Evolutionary conservation across 228 moss, liverwort and hornwort species (phyloP).

Genomic region (Sphagnum fallax): DNA sequence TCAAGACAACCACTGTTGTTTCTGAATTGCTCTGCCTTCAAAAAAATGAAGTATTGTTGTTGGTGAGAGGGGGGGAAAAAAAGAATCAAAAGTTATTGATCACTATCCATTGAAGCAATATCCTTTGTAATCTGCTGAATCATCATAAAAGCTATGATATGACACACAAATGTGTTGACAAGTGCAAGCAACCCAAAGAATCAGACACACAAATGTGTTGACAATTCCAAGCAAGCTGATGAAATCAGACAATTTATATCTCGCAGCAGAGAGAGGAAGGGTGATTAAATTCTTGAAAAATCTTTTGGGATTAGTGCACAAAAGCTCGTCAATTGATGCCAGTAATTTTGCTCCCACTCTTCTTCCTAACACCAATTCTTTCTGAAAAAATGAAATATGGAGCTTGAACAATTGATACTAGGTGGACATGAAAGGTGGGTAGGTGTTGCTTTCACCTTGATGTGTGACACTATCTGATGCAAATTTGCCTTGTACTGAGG

Average conservation of each 20-base stretch:
- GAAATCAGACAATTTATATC: too few species aligned
- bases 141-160: not conserved
- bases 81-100: not conserved
- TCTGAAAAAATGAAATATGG: not conserved
- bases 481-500: not conserved
- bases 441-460: not conserved
- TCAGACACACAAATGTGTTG: not conserved
- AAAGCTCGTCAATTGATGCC: too few species aligned
- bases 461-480: not conserved
- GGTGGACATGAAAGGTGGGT: not conserved
- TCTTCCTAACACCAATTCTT: not conserved
- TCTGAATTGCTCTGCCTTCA: not conserved
- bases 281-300: too few species aligned
- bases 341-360: too few species aligned
- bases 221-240: not conserved
- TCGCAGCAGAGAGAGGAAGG: too few species aligned
- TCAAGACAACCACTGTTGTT: constrained; percentile 2
- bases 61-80: not conserved
- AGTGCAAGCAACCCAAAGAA: not conserved
- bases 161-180: not conserved
- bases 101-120: not conserved
- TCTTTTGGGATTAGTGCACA: too few species aligned
- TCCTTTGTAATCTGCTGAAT: not conserved
- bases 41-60: not conserved
- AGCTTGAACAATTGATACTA: not conserved